Conservation (phyloP, 2,329 filamentous ascomycete genomes). For the Cladorrhinum sp. region DNA sequence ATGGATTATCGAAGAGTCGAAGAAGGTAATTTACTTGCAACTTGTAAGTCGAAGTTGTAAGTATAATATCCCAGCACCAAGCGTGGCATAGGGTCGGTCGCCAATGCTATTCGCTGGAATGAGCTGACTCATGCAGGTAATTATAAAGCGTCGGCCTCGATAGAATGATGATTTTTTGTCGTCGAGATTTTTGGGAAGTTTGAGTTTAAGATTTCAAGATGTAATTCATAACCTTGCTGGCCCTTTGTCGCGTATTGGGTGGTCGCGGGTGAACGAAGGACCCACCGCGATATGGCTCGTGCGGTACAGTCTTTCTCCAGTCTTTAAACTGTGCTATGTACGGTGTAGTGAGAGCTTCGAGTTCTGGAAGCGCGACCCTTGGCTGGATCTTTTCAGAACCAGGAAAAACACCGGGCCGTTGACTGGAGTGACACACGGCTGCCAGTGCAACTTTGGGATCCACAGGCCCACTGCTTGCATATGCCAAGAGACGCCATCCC, state of each 20-base stretch:
- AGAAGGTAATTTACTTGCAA: not conserved
- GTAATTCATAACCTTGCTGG: not conserved
- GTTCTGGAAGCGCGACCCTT: not conserved
- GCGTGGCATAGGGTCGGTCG: too few relatives aligned
- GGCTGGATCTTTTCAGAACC: too few relatives aligned
- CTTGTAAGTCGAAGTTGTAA: not conserved
- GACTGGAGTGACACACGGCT: not conserved
- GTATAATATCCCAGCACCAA: not conserved
- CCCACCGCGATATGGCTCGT: not conserved
- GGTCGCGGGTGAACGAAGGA: not conserved
- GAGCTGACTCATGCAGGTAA: not conserved
- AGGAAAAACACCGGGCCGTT: too few relatives aligned
- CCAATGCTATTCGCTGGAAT: too few relatives aligned
- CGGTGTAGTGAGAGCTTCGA: not conserved
- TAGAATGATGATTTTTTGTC: not conserved
- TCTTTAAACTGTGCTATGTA: not conserved
- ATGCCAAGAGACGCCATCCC: conserved; percentile 9
- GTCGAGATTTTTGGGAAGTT: not conserved
- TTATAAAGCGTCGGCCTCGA: not conserved
- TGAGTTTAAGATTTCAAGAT: not conserved
- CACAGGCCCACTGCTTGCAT: not conserved
- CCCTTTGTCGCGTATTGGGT: not conserved
- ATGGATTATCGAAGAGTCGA: not conserved
- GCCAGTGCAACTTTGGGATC: not conserved
- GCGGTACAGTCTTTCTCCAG: not conserved